Percentiles rank a stretch among this genome's conserved stretches.
Conservation (phyloP, 164 flowering plant genomes). For the Dillenia turbinata region DNA sequence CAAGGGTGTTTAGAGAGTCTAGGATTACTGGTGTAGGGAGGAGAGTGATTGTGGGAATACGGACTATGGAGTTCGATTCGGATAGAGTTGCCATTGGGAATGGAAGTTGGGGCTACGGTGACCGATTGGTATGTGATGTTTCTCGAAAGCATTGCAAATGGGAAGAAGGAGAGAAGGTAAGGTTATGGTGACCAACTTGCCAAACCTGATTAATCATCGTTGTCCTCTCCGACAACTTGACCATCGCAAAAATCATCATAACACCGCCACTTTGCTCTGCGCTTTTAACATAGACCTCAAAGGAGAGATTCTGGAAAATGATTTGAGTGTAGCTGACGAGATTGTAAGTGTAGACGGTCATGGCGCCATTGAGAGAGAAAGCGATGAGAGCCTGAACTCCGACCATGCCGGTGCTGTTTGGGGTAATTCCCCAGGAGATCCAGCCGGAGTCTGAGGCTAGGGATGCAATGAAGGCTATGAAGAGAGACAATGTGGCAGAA, state of each 20-base stretch:
- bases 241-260: slow-evolving; percentile 40
- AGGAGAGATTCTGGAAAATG: slow-evolving; percentile 18
- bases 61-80: slow-evolving; percentile 89
- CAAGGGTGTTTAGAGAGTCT: slow-evolving; percentile 76
- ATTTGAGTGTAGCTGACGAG: slow-evolving; percentile 22
- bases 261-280: slow-evolving; percentile 28
- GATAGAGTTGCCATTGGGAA: slow-evolving; percentile 82
- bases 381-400: slow-evolving; percentile 28
- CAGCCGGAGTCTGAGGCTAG: slow-evolving; percentile 21
- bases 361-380: slow-evolving; percentile 16
- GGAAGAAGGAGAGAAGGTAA: slow-evolving; percentile 71
- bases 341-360: slow-evolving; percentile 34
- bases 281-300: slow-evolving; percentile 19
- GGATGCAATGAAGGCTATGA: slow-evolving; percentile 23
- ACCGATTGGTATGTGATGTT: slow-evolving; percentile 58
- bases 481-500: slow-evolving; percentile 13
- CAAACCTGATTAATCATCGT: slow-evolving; percentile 63
- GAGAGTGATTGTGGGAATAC: slow-evolving; percentile 69
- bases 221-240: slow-evolving; percentile 26
- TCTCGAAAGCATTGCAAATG: slow-evolving; percentile 68
- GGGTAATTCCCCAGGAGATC: slow-evolving; percentile 36
- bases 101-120: slow-evolving; percentile 38
- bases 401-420: slow-evolving; percentile 22
- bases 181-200: too few species aligned
- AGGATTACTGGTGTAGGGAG: slow-evolving; percentile 62